Evolutionary conservation across 1,284 basidiomycete species (phyloP).

Genomic region (Mycena citricolor): DNA sequence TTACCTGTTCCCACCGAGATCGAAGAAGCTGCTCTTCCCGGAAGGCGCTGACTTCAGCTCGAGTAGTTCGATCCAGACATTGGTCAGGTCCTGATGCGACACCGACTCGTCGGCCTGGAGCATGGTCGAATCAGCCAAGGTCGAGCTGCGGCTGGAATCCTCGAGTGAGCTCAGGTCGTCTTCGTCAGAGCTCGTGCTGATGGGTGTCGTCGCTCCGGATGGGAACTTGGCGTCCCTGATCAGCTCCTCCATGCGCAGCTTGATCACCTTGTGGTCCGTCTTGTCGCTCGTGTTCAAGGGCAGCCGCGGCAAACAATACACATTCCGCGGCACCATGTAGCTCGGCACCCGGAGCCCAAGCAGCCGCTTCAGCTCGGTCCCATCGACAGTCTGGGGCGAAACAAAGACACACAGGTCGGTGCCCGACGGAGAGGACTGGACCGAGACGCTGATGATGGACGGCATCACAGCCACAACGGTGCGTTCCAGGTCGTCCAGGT

Average conservation of each 20-base stretch:
- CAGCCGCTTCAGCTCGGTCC: neutral
- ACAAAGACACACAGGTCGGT: neutral
- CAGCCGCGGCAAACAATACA: neutral
- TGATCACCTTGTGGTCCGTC: neutral
- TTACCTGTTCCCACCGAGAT: constrained; percentile 1
- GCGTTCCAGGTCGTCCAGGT: constrained; percentile 1
- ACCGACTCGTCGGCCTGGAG: too few species aligned
- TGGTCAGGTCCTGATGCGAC: too few species aligned
- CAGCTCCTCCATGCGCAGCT: neutral
- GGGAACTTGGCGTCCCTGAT: neutral
- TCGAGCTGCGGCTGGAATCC: too few species aligned
- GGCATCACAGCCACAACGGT: neutral
- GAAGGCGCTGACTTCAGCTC: neutral
- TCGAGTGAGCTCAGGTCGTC: too few species aligned
- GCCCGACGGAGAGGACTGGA: neutral
- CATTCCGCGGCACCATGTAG: neutral
- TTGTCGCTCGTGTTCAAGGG: neutral
- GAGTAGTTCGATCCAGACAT: neutral
- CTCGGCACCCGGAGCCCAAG: neutral
- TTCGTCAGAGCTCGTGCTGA: too few species aligned
- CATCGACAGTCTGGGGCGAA: neutral
- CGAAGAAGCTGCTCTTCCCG: neutral
- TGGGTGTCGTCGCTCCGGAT: neutral
- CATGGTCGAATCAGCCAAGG: too few species aligned
- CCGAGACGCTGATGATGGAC: neutral